phyloP scores from a whole-genome alignment of 192 early-diverging fungal genomes.

The Radiomyces spectabilis region DNA sequence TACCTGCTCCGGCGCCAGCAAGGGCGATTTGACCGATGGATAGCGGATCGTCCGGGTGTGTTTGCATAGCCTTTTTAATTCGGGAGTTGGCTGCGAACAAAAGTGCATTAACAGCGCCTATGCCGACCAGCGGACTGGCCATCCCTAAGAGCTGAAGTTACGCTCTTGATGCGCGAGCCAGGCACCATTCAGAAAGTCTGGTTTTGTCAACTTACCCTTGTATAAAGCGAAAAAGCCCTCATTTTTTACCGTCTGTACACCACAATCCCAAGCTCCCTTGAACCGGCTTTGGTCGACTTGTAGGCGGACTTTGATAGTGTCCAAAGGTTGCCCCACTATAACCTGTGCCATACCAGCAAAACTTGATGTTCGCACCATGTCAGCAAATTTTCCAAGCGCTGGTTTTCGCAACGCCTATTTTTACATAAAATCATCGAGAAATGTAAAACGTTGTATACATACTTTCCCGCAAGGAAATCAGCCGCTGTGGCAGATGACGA shows the following conservation, averaged over 20 bases:
- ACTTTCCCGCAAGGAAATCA: too few relatives aligned
- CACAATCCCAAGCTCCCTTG: conserved; percentile 74
- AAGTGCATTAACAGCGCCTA: conserved; percentile 80
- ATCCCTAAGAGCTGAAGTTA: too few relatives aligned
- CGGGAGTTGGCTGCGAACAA: conserved; percentile 77
- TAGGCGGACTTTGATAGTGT: conserved; percentile 79
- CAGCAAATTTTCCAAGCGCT: too few relatives aligned
- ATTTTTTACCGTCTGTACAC: conserved; percentile 71
- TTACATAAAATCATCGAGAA: too few relatives aligned
- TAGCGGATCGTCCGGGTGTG: conserved; percentile 37
- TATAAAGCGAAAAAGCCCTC: conserved; percentile 74
- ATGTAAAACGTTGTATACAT: too few relatives aligned
- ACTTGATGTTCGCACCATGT: too few relatives aligned
- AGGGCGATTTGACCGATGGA: conserved; percentile 65
- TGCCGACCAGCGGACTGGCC: conserved; percentile 74
- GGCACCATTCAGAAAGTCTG: neutral
- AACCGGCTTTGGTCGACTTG: conserved; percentile 59
- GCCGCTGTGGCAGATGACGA: too few relatives aligned
- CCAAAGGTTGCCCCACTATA: conserved; percentile 67
- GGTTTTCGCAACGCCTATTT: too few relatives aligned
- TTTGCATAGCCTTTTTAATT: conserved; percentile 47
- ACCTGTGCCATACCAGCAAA: conserved; percentile 64
- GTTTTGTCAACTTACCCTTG: conserved; percentile 47
- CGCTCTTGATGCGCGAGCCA: too few relatives aligned
- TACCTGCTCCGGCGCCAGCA: conserved; percentile 84